Base-by-base conservation (phyloP, 1,139 yeast genomes). In the Petasospora rhodanensis region DNA sequence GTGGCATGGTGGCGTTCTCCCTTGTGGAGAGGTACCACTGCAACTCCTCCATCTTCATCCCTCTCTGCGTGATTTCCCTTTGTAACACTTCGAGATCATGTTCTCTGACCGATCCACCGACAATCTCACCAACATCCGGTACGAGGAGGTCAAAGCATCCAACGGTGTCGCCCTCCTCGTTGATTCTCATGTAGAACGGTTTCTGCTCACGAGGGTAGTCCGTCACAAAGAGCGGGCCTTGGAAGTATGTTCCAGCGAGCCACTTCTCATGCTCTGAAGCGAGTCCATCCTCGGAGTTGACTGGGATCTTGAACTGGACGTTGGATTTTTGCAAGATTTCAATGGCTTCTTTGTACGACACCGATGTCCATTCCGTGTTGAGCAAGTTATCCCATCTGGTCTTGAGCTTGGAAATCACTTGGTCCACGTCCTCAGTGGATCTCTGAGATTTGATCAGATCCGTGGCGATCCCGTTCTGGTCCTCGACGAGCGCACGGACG, bases 91-190 rank as follows among this genome's bases (percentile, higher is more conserved):
- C 68, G 39, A 73, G 62, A 42, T 73, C 61, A 51, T 84, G 85
- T 50, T 91, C 96, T 58, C 99, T 83, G 42, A 93, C 48, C 2
- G 96, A 86, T 0, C 98, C 98, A 2, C 98, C 98, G 4, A 86
- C 79, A n/a, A 91, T 65, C 55, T 91, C 98, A n/a, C 98, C 98
- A 42, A 91, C 72, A 18, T 79, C 89, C 0, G 98, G 98, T 15
- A 89, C 73, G 6, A 91, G 62, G 35, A 91, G 66, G 54, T 93
- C 99, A 54, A 77, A 91, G 52, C 97, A 89, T 0, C 85, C 95
- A 4, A 85, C 97, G 0, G 96, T 87, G 4, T 69, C 64, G 10
- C 47, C 54, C 12, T 61, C 62, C 0, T 55, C 47, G 19, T 56
- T 58, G 5, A 65, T 59, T 42, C 73, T 72, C 99, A 93, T 93